These are phyloP conservation scores for Arxiozyma bovina DNA, from an alignment of 1,139 yeast species.

Conservation along the genomic window DNA sequence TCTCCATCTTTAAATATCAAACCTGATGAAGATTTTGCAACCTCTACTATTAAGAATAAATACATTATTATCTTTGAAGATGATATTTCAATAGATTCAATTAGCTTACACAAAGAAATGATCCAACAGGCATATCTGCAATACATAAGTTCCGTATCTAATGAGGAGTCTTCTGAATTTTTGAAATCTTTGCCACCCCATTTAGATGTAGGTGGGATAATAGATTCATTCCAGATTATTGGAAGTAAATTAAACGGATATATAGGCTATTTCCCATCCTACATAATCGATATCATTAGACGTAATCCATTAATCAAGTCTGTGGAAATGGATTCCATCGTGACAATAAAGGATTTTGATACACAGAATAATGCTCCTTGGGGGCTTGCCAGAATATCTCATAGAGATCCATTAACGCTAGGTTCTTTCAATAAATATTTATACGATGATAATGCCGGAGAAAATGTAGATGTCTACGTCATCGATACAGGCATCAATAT, in stretches of 20 bases:
- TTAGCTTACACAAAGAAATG: constrained; percentile 57
- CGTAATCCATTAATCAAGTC: constrained; percentile 16
- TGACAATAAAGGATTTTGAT: not conserved
- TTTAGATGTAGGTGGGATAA: constrained; percentile 44
- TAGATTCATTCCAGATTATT: constrained; percentile 51
- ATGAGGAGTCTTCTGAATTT: constrained; percentile 10
- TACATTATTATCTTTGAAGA: constrained; percentile 74
- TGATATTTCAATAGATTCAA: constrained; percentile 41
- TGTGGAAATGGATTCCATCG: constrained; percentile 6
- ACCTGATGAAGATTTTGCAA: not conserved
- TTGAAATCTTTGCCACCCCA: not conserved
- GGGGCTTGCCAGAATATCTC: constrained; percentile 91
- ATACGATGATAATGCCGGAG: constrained; percentile 43
- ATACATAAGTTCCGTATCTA: constrained; percentile 9
- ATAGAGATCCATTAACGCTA: constrained; percentile 47
- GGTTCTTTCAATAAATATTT: constrained; percentile 44
- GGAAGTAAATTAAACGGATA: constrained; percentile 52
- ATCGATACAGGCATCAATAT: constrained; percentile 89
- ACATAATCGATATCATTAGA: constrained; percentile 62
- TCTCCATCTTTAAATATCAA: not conserved
- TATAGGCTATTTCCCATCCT: constrained; percentile 66
- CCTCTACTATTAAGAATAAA: constrained; percentile 28
- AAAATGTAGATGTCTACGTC: constrained; percentile 34
- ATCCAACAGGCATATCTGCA: constrained; percentile 22
- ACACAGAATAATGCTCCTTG: constrained; percentile 76